A percentile compares a stretch with the other conserved stretches of the same genome.
These are phyloP conservation scores for Xylariales sp. DNA, from an alignment of 2,329 filamentous ascomycete species.

Conservation along the genomic window DNA sequence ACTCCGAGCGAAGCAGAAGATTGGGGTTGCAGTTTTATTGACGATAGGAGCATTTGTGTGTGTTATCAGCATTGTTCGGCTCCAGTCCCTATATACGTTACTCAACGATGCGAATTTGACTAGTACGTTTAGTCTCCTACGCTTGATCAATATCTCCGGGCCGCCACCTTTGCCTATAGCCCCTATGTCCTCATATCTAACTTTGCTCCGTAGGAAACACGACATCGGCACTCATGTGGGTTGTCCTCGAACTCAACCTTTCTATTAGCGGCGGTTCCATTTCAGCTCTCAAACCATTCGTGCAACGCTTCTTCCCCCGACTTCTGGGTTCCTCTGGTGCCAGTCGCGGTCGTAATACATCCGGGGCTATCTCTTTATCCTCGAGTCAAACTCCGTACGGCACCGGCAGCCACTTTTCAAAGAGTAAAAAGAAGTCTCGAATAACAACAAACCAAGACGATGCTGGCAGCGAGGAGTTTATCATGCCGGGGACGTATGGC, in stretches of 20 bases:
- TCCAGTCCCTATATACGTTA: conserved; percentile 14
- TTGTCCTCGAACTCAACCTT: conserved; percentile 21
- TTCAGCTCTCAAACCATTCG: conserved; percentile 19
- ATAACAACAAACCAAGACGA: conserved; percentile 4
- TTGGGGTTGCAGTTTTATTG: conserved; percentile 37
- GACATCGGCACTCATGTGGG: conserved; percentile 18
- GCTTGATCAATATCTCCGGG: too few species aligned
- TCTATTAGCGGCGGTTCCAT: conserved; percentile 21
- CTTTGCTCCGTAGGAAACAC: conserved; percentile 11
- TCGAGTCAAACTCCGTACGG: conserved; percentile 4
- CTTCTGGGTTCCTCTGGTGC: conserved; percentile 10
- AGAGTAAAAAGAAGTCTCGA: conserved; percentile 1
- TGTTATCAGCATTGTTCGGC: conserved; percentile 17
- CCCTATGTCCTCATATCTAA: too few species aligned
- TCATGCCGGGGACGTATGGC: conserved; percentile 9
- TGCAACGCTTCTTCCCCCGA: conserved; percentile 15
- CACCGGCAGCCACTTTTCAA: conserved; percentile 6
- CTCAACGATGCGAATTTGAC: conserved; percentile 14
- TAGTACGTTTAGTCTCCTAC: conserved; percentile 2
- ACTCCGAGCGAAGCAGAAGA: conserved; percentile 36
- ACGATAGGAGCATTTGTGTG: conserved; percentile 23
- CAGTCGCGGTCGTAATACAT: conserved; percentile 4
- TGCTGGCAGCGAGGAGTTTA: conserved; percentile 13
- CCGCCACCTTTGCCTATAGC: too few species aligned
- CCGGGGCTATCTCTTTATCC: background rate